These are phyloP conservation scores for Globisporangium uncinulatum DNA, from an alignment of 352 stramenopile genomes.

Conservation along the genomic window DNA sequence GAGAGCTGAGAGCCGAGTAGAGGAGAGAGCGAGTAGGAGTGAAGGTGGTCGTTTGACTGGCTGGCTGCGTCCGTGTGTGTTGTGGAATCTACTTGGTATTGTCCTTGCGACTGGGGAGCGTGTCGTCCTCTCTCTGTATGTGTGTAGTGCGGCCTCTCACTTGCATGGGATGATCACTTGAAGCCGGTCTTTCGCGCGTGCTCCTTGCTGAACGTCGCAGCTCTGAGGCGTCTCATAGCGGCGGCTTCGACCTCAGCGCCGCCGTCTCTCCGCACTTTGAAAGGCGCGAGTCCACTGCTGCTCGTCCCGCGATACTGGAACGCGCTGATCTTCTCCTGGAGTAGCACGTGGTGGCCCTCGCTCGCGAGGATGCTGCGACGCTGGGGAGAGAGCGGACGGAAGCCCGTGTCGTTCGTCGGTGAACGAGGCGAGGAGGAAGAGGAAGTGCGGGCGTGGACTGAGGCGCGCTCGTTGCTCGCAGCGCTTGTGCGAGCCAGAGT, in stretches of 20 bases:
- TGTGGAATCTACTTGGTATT: background rate
- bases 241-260: conserved; percentile 2
- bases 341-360: conserved; percentile 12
- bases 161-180: background rate
- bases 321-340: conserved; percentile 15
- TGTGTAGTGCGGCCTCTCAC: background rate
- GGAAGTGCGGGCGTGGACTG: background rate
- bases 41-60: background rate
- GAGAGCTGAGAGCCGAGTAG: background rate
- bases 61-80: background rate
- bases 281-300: conserved; percentile 5
- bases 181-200: background rate
- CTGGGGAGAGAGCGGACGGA: background rate
- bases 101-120: background rate
- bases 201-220: conserved; percentile 10
- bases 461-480: background rate
- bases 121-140: too few species aligned
- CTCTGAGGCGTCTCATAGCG: conserved; percentile 2
- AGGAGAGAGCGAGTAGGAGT: background rate
- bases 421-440: conserved; percentile 1
- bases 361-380: conserved; percentile 13
- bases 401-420: background rate
- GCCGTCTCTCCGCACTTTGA: conserved; percentile 11
- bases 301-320: conserved; percentile 13
- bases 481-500: background rate